Evolutionary conservation across 169 alveolate genomes (phyloP), one percentile per base, ranked within the genome.

Genomic region (Plasmodium gaboni): DNA sequence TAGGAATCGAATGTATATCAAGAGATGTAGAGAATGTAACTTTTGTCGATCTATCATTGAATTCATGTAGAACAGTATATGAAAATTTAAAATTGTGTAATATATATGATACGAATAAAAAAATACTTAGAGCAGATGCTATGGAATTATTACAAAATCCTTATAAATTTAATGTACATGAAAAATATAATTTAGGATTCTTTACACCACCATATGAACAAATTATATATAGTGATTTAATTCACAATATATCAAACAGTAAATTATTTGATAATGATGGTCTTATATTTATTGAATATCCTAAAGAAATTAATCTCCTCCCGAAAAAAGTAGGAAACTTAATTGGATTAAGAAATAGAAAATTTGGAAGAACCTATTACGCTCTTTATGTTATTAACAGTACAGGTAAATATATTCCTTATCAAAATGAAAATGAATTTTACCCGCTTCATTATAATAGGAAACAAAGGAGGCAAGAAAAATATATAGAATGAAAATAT

Each of bases 201-300:
- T 95, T 92, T 15, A 93, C 95, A 46, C 97, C 97, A 2, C 97
- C 97, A 12, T 94, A 94, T 80, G 96, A 94, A 28, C 95, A 94
- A 61, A 95, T 94, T 28, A 87, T 93, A 2, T 94, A 94, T 83
- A 86, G 74, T 50, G 93, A 93, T 19, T 26, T 94, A 65, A 83
- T 94, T 48, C 89, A 85, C 86, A 80, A 85, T 28, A 87, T 94
- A 28, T 83, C 96, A 46, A 69, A 70, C 59, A 93, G 95, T 59
- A 88, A 91, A n/a, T 32, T 94, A n/a, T 72, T 94, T 57, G 89
- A 89, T 44, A 48, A 80, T 22, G 93, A 94, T 57, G 32, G 95
- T 51, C 88, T 93, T 67, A 94, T 94, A 15, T 94, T 94, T 68
- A 90, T 94, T 24, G 97, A 94, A 24, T 94, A 94, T 51, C 97